Evolutionary conservation across 192 early-diverging fungal genomes (phyloP).

Genomic region (Coemansia sp.): DNA sequence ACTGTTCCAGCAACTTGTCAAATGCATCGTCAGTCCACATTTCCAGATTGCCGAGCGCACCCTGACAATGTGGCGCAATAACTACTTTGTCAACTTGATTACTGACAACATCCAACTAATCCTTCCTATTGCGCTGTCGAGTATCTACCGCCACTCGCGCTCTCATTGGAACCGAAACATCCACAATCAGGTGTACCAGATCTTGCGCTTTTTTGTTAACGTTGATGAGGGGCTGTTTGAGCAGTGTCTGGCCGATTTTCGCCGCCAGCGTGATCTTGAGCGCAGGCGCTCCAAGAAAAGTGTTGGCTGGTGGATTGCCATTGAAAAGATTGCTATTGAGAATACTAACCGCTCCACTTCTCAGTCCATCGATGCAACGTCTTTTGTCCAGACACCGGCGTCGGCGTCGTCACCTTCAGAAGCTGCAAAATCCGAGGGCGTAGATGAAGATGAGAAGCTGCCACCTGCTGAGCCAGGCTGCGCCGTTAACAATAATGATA

Average conservation of each 20-base stretch:
- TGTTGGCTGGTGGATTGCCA: constrained; percentile 74
- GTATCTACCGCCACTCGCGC: constrained; percentile 91
- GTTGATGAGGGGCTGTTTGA: constrained; percentile 95
- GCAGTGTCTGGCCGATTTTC: constrained; percentile 91
- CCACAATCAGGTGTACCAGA: constrained; percentile 95
- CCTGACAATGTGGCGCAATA: constrained; percentile 98
- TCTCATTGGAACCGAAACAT: constrained; percentile 99
- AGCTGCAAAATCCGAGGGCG: neutral
- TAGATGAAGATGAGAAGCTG: neutral
- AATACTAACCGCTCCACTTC: constrained; percentile 7
- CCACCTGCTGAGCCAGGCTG: too few species aligned
- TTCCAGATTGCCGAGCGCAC: constrained; percentile 99
- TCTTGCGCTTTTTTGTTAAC: constrained; percentile 96
- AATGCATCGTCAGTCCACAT: constrained; percentile 94
- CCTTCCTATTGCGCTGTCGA: constrained; percentile 93
- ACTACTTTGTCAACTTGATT: constrained; percentile 95
- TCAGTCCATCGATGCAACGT: too few species aligned
- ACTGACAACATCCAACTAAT: constrained; percentile 88
- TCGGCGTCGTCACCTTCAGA: too few species aligned
- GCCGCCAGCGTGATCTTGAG: constrained; percentile 82
- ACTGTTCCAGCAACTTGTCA: constrained; percentile 88
- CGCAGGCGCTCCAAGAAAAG: constrained; percentile 77
- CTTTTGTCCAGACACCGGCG: too few species aligned
- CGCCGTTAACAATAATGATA: too few species aligned
- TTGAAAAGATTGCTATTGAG: constrained; percentile 60